phyloP scores from a whole-genome alignment of 768 basidiomycete genomes.

The Leccinum truebloodii region DNA sequence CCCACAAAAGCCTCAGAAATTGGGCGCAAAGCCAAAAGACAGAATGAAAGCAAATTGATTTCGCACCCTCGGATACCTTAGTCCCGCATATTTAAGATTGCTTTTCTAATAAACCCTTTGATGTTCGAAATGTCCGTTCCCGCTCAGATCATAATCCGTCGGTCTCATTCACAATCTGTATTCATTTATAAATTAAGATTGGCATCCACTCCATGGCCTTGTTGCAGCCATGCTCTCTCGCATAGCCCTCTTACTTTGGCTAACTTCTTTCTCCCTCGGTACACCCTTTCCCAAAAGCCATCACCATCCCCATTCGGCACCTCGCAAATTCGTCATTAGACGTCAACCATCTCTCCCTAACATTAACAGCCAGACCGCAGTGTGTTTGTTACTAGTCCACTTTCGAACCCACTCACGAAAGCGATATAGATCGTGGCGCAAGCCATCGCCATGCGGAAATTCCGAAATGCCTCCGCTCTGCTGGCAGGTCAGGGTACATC shows the following conservation, averaged over 20 bases:
- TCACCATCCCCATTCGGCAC: not conserved
- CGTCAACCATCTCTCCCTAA: not conserved
- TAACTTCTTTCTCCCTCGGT: conserved; percentile 8
- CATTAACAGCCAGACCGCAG: conserved; percentile 9
- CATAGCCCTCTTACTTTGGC: conserved; percentile 5
- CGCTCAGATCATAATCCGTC: conserved; percentile 10
- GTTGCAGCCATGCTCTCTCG: conserved; percentile 14
- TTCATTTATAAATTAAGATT: conserved; percentile 3
- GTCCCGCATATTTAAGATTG: not conserved
- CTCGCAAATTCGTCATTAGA: not conserved
- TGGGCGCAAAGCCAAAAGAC: conserved; percentile 37
- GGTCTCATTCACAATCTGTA: conserved; percentile 13
- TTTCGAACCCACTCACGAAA: conserved; percentile 1
- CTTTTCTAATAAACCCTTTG: conserved; percentile 24
- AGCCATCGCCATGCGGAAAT: conserved; percentile 17
- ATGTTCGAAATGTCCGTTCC: conserved; percentile 7
- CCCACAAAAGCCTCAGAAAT: conserved; percentile 30
- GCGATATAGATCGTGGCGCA: conserved; percentile 16
- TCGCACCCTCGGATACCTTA: not conserved
- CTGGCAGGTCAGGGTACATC: conserved; percentile 10
- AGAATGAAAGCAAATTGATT: conserved; percentile 24
- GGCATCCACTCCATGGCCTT: not conserved
- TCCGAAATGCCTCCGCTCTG: conserved; percentile 17
- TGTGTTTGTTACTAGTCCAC: conserved; percentile 3
- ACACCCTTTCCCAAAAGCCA: conserved; percentile 12